Conservation (phyloP, 2,329 filamentous ascomycete species). For the Colletotrichum sp. region DNA sequence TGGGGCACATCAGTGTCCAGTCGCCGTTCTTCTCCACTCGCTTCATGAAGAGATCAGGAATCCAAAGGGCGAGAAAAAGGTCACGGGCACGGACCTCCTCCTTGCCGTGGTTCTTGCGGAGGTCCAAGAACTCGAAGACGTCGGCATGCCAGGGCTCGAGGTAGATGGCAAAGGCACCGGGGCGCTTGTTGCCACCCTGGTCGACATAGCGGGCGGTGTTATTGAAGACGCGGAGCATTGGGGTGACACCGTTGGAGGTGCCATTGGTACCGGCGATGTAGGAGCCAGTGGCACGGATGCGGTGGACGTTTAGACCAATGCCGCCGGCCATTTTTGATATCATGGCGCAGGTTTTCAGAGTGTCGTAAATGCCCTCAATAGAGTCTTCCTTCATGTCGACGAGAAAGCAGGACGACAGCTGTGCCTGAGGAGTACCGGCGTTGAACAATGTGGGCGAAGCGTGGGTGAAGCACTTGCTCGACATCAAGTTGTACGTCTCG, state of each 20-base stretch:
- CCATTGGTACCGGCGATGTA: conserved; percentile 99
- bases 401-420: conserved; percentile 97
- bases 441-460: conserved; percentile 98
- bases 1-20: conserved; percentile 98
- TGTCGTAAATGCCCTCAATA: conserved; percentile 99
- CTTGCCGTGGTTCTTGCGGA: conserved; percentile 99
- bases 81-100: conserved; percentile 97
- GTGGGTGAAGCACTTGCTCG: conserved; percentile 97
- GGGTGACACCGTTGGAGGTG: conserved; percentile 95
- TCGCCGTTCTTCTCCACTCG: conserved; percentile 95
- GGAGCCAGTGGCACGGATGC: conserved; percentile 95
- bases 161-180: conserved; percentile 98
- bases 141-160: conserved; percentile 99
- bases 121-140: conserved; percentile 95
- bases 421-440: conserved; percentile 90
- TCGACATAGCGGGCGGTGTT: conserved; percentile 99
- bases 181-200: conserved; percentile 98
- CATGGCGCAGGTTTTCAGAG: conserved; percentile 98
- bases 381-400: conserved; percentile 99
- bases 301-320: conserved; percentile 95
- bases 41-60: conserved; percentile 99
- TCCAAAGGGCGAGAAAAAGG: conserved; percentile 97
- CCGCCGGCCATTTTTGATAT: conserved; percentile 99
- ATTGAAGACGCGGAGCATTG: conserved; percentile 99
- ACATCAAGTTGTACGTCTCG: conserved; percentile 99